Conservation (phyloP, 139 green algal genomes). For the Volvox reticuliferus region DNA sequence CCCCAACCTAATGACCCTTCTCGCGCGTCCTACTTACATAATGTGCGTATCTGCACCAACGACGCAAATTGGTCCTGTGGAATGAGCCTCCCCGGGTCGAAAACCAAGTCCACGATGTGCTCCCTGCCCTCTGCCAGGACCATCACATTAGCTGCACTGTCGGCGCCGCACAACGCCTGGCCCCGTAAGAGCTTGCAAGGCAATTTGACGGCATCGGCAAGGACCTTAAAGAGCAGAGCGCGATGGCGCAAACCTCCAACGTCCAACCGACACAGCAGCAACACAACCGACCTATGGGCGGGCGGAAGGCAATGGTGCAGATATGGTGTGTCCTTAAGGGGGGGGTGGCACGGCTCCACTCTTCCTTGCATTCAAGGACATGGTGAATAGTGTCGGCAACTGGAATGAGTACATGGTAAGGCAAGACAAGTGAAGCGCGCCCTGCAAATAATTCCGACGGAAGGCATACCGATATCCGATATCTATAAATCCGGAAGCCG, state of each 20-base stretch:
- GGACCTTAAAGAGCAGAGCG: conserved; percentile 91
- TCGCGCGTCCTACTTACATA: not conserved
- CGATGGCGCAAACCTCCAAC: conserved; percentile 78
- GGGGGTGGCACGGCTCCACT: no score
- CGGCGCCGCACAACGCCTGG: conserved; percentile 15
- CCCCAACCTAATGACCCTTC: not conserved
- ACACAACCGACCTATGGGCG: conserved; percentile 55
- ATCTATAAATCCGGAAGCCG: no score
- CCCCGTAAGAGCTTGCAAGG: conserved; percentile 74
- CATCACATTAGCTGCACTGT: conserved; percentile 46
- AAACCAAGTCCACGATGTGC: conserved; percentile 71
- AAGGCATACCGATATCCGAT: no score
- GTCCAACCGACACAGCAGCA: conserved; percentile 74
- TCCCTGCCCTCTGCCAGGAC: conserved; percentile 57
- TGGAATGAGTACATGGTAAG: no score
- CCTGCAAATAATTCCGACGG: no score
- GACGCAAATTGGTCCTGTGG: not conserved
- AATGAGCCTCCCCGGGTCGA: conserved; percentile 57
- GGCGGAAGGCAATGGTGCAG: no score
- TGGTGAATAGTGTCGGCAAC: no score
- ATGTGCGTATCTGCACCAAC: not conserved
- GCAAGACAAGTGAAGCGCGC: no score
- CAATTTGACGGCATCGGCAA: conserved; percentile 75
- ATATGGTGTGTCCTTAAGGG: no score
- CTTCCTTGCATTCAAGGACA: no score